Percentiles rank a stretch among this genome's conserved stretches.
These are phyloP conservation scores for Sarocladium brachiariae DNA, from an alignment of 2,329 filamentous ascomycete genomes.

Conservation along the genomic window DNA sequence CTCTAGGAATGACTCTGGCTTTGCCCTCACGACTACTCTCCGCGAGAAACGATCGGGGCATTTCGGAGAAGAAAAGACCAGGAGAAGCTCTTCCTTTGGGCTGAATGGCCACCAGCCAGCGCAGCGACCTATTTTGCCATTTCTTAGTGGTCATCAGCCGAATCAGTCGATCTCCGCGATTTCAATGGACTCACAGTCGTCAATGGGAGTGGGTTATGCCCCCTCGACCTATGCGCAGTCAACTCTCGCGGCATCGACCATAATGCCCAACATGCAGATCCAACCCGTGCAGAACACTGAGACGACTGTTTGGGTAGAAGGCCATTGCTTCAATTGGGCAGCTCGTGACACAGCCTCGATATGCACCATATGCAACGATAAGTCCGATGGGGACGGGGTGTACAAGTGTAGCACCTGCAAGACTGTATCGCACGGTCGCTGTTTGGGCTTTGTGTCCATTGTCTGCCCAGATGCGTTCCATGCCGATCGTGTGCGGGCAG, in stretches of 20 bases:
- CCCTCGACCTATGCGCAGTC: conserved; percentile 80
- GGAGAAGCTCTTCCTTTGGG: conserved; percentile 89
- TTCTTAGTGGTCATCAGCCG: conserved; percentile 58
- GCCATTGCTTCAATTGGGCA: conserved; percentile 69
- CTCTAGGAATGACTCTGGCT: conserved; percentile 89
- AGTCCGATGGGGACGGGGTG: conserved; percentile 62
- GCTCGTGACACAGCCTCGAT: conserved; percentile 50
- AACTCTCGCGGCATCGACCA: conserved; percentile 76
- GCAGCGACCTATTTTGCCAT: conserved; percentile 66
- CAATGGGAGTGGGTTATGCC: conserved; percentile 65
- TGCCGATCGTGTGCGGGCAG: conserved; percentile 53
- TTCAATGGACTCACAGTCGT: conserved; percentile 60
- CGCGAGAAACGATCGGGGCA: conserved; percentile 92
- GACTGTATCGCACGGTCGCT: conserved; percentile 50
- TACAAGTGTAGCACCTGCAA: conserved; percentile 66
- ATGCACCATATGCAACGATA: conserved; percentile 73
- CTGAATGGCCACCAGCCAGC: conserved; percentile 63
- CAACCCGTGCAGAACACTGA: conserved; percentile 75
- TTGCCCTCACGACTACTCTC: conserved; percentile 76
- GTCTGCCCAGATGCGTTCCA: conserved; percentile 58
- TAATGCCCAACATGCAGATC: conserved; percentile 79
- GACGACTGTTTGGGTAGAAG: conserved; percentile 76
- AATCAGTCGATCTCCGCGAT: conserved; percentile 54
- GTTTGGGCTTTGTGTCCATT: conserved; percentile 55
- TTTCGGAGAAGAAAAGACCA: conserved; percentile 70